phyloP scores from a whole-genome alignment of 257 asterid genomes.

The Nicotiana otophora region DNA sequence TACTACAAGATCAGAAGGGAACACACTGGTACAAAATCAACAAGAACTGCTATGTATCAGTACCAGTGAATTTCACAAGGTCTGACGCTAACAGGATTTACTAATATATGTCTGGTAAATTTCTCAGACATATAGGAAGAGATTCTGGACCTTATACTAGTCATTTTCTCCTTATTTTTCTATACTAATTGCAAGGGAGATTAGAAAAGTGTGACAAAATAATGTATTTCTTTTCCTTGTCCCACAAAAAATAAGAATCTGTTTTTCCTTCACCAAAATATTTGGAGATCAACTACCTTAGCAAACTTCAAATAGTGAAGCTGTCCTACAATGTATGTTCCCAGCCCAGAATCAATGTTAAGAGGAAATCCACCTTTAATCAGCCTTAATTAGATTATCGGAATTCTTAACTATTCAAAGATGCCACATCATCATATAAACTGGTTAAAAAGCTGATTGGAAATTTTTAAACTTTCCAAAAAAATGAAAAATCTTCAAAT shows the following conservation, averaged over 20 bases:
- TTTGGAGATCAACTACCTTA: neutral
- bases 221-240: neutral
- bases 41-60: neutral
- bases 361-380: conserved; percentile 2
- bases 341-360: neutral
- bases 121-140: neutral
- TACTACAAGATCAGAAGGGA: neutral
- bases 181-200: neutral
- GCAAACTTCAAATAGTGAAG: neutral
- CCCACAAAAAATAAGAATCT: neutral
- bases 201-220: neutral
- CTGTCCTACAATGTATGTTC: neutral
- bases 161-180: neutral
- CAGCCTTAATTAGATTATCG: neutral
- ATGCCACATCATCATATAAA: neutral
- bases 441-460: neutral
- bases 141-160: neutral
- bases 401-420: neutral
- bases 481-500: neutral
- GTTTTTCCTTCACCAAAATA: neutral
- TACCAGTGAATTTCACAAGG: neutral
- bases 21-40: neutral
- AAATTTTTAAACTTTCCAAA: neutral
- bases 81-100: neutral
- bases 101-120: neutral